phyloP scores from a whole-genome alignment of 2,329 filamentous ascomycete genomes.

The Diaporthe vexans region DNA sequence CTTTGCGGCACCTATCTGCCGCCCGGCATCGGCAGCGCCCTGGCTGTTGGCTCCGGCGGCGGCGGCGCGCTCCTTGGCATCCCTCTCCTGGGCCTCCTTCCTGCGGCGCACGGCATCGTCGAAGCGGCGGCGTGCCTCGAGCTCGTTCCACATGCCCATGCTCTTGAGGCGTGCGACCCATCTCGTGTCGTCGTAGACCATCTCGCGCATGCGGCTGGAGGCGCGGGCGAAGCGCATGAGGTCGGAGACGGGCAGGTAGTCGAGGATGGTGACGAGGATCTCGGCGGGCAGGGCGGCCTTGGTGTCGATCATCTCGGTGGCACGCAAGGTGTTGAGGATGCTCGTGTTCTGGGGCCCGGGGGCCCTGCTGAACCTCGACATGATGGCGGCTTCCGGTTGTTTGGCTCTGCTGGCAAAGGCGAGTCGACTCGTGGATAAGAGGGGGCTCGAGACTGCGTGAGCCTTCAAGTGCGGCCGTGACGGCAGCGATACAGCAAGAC shows the following conservation, averaged over 20 bases:
- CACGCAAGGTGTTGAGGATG: conserved; percentile 83
- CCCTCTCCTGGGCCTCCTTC: conserved; percentile 68
- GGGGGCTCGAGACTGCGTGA: neutral
- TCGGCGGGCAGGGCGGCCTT: conserved; percentile 91
- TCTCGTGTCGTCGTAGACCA: conserved; percentile 98
- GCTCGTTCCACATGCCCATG: conserved; percentile 94
- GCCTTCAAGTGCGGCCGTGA: neutral
- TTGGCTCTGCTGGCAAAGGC: neutral
- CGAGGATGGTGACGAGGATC: conserved; percentile 88
- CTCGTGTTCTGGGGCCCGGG: conserved; percentile 56
- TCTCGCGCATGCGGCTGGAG: conserved; percentile 90
- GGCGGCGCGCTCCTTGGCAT: conserved; percentile 59
- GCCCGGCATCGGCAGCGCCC: conserved; percentile 41
- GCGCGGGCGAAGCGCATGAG: conserved; percentile 87
- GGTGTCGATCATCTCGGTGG: conserved; percentile 83
- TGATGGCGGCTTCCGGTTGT: conserved; percentile 45
- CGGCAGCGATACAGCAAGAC: neutral
- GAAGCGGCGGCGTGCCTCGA: conserved; percentile 83
- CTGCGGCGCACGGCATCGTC: conserved; percentile 77
- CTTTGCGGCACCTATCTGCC: conserved; percentile 30
- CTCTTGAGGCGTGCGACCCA: conserved; percentile 89
- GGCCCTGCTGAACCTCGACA: conserved; percentile 61
- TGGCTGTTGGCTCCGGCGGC: conserved; percentile 44
- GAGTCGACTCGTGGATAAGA: neutral
- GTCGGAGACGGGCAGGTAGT: conserved; percentile 88